Evolutionary conservation across 2,329 filamentous ascomycete genomes (phyloP).

Genomic region (Hypoxylon sp.): DNA sequence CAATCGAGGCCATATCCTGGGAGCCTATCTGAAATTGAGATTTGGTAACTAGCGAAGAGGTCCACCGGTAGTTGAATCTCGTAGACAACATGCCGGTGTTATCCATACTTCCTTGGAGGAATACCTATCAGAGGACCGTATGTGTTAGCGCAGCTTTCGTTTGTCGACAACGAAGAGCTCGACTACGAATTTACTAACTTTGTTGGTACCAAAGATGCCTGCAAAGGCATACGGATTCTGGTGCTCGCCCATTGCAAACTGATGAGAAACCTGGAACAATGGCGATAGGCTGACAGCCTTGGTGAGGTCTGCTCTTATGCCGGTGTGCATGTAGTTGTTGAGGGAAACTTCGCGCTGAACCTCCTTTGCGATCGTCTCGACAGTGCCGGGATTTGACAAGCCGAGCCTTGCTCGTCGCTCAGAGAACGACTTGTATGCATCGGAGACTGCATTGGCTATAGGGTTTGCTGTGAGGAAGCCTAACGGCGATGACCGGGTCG

Average conservation of each 20-base stretch:
- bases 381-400: slow-evolving; percentile 90
- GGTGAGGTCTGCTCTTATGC: slow-evolving; percentile 94
- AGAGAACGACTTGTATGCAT: slow-evolving; percentile 85
- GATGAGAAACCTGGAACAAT: slow-evolving; percentile 97
- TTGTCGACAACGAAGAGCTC: slow-evolving; percentile 15
- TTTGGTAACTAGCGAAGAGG: slow-evolving; percentile 84
- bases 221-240: slow-evolving; percentile 96
- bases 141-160: slow-evolving; percentile 16
- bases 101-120: slow-evolving; percentile 95
- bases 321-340: slow-evolving; percentile 96
- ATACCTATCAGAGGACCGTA: slow-evolving; percentile 72
- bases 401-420: slow-evolving; percentile 90
- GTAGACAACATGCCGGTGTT: slow-evolving; percentile 90
- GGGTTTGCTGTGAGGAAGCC: slow-evolving; percentile 82
- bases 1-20: slow-evolving; percentile 92
- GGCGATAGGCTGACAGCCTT: slow-evolving; percentile 96
- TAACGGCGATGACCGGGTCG: slow-evolving; percentile 63
- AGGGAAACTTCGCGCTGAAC: slow-evolving; percentile 97
- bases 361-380: slow-evolving; percentile 91
- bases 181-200: slow-evolving; percentile 70
- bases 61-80: slow-evolving; percentile 95
- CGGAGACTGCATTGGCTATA: slow-evolving; percentile 76
- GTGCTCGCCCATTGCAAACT: slow-evolving; percentile 93
- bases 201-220: slow-evolving; percentile 91
- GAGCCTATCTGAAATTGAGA: slow-evolving; percentile 85